A percentile compares a stretch with the other conserved stretches of the same genome.
phyloP scores from a whole-genome alignment of 169 alveolate genomes.

The Perkinsus olseni region DNA sequence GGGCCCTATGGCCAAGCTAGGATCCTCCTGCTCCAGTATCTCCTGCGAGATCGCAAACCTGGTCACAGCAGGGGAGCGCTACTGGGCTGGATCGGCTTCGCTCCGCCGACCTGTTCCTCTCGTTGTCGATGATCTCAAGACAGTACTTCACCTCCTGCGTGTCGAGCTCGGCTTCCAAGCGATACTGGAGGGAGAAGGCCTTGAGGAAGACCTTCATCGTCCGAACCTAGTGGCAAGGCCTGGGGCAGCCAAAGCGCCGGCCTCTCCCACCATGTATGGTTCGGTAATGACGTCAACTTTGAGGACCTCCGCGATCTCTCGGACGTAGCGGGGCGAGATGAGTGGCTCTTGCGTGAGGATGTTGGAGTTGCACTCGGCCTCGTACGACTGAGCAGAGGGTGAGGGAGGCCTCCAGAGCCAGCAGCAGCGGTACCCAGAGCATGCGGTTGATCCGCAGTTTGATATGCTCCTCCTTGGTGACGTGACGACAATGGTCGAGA shows the following conservation, averaged over 20 bases:
- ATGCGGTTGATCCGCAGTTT: slow-evolving; percentile 28
- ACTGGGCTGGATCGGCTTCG: neutral
- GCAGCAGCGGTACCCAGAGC: slow-evolving; percentile 7
- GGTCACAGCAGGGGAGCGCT: neutral
- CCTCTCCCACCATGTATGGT: slow-evolving; percentile 21
- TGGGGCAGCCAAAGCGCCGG: neutral
- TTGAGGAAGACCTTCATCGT: slow-evolving; percentile 31
- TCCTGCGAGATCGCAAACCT: neutral
- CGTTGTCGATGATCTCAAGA: slow-evolving; percentile 27
- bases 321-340: slow-evolving; percentile 19
- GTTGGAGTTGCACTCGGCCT: slow-evolving; percentile 31
- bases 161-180: slow-evolving; percentile 29
- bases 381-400: slow-evolving; percentile 13
- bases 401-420: neutral
- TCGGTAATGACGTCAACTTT: neutral
- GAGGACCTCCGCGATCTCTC: neutral
- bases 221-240: neutral
- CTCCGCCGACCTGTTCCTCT: slow-evolving; percentile 14
- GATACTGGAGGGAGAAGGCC: slow-evolving; percentile 36
- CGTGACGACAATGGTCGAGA: slow-evolving; percentile 25
- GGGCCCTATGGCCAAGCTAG: neutral
- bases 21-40: neutral
- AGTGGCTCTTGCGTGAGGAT: slow-evolving; percentile 22
- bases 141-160: slow-evolving; percentile 36
- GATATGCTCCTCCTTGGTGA: slow-evolving; percentile 34